A percentile compares a stretch with the other conserved stretches of the same genome.
Conservation (phyloP, 208 protist genomes). For the Vickermania ingenoplastis region DNA sequence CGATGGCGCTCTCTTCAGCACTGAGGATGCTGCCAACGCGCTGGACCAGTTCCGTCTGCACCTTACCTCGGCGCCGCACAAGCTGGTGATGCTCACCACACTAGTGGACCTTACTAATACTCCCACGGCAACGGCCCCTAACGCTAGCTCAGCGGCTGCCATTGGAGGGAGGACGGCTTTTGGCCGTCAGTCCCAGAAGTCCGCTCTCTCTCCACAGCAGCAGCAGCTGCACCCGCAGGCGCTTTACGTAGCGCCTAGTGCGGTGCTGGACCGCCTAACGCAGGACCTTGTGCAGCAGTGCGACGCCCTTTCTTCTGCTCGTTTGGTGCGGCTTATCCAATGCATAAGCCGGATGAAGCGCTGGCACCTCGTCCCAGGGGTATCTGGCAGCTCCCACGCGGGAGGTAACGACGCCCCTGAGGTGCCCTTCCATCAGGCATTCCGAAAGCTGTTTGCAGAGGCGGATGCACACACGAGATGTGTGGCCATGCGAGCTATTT, state of each 20-base stretch:
- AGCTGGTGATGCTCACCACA: slow-evolving; percentile 3
- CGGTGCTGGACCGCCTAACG: neutral
- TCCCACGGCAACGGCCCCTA: neutral
- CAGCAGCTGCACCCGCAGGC: no score
- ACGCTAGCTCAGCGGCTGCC: neutral
- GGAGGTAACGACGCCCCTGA: neutral
- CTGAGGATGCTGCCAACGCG: neutral
- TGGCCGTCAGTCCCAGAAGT: neutral
- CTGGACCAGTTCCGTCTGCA: neutral
- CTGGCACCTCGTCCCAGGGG: slow-evolving; percentile 11
- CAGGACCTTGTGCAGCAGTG: neutral
- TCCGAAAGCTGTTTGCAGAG: slow-evolving; percentile 18
- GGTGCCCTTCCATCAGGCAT: neutral
- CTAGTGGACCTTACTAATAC: slow-evolving; percentile 2
- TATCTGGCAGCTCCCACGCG: slow-evolving; percentile 13
- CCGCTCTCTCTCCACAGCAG: neutral
- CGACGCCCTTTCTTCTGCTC: slow-evolving; percentile 13
- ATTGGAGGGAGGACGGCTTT: neutral
- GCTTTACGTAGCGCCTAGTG: neutral
- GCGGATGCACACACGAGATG: slow-evolving; percentile 79
- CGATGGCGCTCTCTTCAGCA: no score
- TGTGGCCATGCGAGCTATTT: slow-evolving; percentile 60
- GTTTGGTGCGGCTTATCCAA: slow-evolving; percentile 56
- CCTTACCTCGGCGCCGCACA: neutral
- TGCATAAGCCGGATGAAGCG: slow-evolving; percentile 34